Conservation (phyloP, 1,284 basidiomycete genomes). For the Inonotus hispidus region DNA sequence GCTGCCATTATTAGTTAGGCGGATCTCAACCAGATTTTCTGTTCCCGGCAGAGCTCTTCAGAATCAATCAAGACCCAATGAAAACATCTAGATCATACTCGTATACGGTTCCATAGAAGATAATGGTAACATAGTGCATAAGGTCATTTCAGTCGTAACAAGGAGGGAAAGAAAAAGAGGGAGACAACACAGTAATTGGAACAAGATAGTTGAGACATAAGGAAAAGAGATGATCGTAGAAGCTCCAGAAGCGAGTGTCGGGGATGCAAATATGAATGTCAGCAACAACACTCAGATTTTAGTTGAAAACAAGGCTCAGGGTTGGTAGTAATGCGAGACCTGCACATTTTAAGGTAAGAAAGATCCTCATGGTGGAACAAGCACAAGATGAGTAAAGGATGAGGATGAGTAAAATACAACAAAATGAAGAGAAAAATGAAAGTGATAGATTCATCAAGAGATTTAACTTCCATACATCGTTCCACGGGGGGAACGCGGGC, state of each 20-base stretch:
- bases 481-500: constrained; percentile 36
- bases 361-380: background rate
- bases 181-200: background rate
- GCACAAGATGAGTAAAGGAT: background rate
- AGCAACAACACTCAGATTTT: background rate
- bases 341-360: background rate
- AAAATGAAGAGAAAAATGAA: background rate
- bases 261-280: background rate
- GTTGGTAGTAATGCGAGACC: background rate
- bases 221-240: background rate
- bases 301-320: background rate
- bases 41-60: too few species aligned
- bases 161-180: background rate
- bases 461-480: constrained; percentile 2
- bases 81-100: background rate
- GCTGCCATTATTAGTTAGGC: too few species aligned
- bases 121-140: background rate
- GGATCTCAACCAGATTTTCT: too few species aligned
- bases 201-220: background rate
- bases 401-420: background rate
- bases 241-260: background rate
- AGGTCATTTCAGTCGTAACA: background rate
- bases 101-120: background rate
- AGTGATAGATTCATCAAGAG: background rate
- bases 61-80: background rate